Evolutionary conservation across 108 stramenopile genomes (phyloP), one percentile per base, ranked within the genome.

Genomic region (Pseudonitzschia pungens): DNA sequence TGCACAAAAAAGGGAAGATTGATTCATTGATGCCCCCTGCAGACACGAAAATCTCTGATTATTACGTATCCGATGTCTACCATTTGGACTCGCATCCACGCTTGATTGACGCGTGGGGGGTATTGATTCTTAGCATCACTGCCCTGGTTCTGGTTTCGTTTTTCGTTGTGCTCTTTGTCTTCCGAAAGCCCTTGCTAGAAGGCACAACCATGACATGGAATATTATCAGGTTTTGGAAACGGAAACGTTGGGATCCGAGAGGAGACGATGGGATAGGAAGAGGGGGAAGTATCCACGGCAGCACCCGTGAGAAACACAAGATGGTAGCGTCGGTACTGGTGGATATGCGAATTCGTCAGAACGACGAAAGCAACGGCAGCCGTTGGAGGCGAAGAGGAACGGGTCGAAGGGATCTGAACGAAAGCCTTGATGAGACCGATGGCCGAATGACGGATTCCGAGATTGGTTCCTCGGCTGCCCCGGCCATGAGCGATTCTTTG

Each of bases 301-400:
- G 41, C 42, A 62, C 56, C 36, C 64, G 66, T 27, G 87, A 91
- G 65, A 93, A 93, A 75, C 87, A 91, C 73, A 93, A 93, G 66
- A 89, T 91, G 87, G 84, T 93, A 33, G 92, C 92, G 1, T 79
- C 87, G 11, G 79, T 93, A 21, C 51, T 93, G 69, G 86, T 91
- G 42, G 86, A 93, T 60, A 75, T 89, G 76, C 56, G 91, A 40
- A 82, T 87, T 20, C 70, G 65, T 24, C 50, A 54, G 3, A 44
- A 44, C 29, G 32, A 56, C 24, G 10, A 12, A 0, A 5, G 2
- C 54, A 55, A n/a, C 3, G 16, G 60, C 60, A n/a, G 24, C 42
- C 43, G 21, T 2, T 33, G 33, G 52, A 22, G 44, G 32, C 54
- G 63, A 40, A 22, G 69, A 51, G 18, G 76, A 24, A 7, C 33